Base-by-base conservation (phyloP, 495 filamentous ascomycete genomes). In the Penicillium steckii region DNA sequence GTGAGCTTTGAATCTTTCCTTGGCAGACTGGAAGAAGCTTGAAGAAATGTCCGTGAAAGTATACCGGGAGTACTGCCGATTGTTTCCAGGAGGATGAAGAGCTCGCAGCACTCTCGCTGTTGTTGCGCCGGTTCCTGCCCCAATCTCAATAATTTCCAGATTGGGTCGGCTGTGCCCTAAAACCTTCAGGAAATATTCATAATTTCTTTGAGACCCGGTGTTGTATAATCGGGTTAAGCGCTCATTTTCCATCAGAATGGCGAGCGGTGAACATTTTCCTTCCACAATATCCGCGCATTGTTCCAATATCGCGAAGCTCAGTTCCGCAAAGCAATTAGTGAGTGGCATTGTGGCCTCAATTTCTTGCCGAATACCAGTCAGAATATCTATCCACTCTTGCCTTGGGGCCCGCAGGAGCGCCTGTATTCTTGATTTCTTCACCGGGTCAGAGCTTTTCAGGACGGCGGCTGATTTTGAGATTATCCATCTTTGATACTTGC, bases 91-190 rank as follows among this genome's bases (percentile, higher is more conserved):
- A 6, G 35, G 5, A 22, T 41, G 3, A 23, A 41, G 37, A 19
- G 9, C 21, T 41, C 13, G 8, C 4, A 41, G 21, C 0, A 12
- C 19, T 13, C 22, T 21, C 12, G 7, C 41, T 2, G 76, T 71
- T 18, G 37, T 46, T 1, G 66, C 62, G 0, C 71, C 75, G 1
- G 75, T 76, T 4, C 76, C 75, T 1, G 71, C 69, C 0, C 77
- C 77, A 22, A 81, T 70, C 46, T 80, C 79, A 1, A 80, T 51
- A 12, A 81, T 65, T 0, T 65, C 57, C 24, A 78, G 48, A 5
- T 43, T 53, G 0, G 77, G 75, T 18, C 71, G 74, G 47, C 8
- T 59, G 49, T 78, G 69, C 2, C 59, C 62, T 2, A 80, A 54
- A 6, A 41, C 44, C 8, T 24, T 46, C 12, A 1, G 19, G 6